These are phyloP conservation scores for Cystobasidium sp. DNA, from an alignment of 1,284 basidiomycete genomes.

Conservation along the genomic window DNA sequence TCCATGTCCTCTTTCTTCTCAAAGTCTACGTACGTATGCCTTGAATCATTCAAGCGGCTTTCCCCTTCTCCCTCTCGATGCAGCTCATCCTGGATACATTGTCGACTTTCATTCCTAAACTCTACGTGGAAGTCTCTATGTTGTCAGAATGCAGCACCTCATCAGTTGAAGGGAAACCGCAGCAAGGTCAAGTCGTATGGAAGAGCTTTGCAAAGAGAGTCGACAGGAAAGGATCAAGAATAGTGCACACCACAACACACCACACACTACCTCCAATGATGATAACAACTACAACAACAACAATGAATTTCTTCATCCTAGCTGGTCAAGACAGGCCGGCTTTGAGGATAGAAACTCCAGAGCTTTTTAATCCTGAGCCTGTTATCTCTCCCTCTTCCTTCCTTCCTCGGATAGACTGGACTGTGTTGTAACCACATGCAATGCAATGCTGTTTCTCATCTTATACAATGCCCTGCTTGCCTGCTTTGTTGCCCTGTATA, in stretches of 20 bases:
- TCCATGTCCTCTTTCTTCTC: not conserved
- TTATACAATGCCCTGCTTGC: not conserved
- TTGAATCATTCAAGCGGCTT: not conserved
- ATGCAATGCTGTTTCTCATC: not conserved
- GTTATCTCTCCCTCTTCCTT: not conserved
- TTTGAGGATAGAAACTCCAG: slow-evolving; percentile 30
- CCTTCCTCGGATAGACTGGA: not conserved
- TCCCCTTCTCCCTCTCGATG: not conserved
- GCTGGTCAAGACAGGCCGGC: slow-evolving; percentile 15
- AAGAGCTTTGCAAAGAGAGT: not conserved
- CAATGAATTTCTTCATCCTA: slow-evolving; percentile 44
- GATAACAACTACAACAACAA: slow-evolving; percentile 34
- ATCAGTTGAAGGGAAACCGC: not conserved
- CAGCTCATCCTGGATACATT: not conserved
- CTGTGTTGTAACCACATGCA: not conserved
- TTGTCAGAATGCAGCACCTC: not conserved
- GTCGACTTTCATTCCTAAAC: slow-evolving; percentile 22
- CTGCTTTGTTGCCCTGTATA: not conserved
- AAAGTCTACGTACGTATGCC: not conserved
- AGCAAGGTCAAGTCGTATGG: not conserved
- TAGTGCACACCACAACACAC: not conserved
- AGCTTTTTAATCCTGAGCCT: slow-evolving; percentile 41
- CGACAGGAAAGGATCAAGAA: not conserved
- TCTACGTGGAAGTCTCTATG: not conserved
- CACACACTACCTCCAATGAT: slow-evolving; percentile 19